Evolutionary conservation across 1,139 yeast species (phyloP), one percentile per base, ranked within the genome.

Genomic region (Keqinozyma sinolaborantium): DNA sequence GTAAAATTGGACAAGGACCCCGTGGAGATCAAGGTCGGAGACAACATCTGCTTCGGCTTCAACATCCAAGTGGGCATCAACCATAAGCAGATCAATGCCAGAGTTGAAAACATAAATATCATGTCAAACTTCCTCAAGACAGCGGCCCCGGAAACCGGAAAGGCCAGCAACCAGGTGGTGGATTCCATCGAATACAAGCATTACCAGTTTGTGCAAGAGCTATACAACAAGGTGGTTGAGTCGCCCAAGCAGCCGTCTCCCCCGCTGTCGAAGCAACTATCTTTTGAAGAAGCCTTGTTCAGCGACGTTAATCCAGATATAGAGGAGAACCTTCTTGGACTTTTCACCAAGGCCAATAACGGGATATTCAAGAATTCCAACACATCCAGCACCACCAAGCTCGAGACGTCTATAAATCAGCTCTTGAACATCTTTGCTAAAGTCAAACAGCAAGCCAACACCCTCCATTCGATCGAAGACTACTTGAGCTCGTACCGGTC

Each of bases 21-120:
- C 3, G 64, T 64, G 5, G 86, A 79, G 44, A 60, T 92, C 31
- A 70, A 77, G 37, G 70, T 80, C 24, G 92, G 87, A 11, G 98
- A 92, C 57, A 66, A 76, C 9, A 73, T 92, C 12, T 95, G 92
- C 50, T 66, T 94, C 36, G 98, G 99, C 2, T 87, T 95, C 34
- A 95, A 94, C 50, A 86, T 94, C 33, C 88, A 87, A 48, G 80
- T 83, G 28, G 88, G 83, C 59, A 73, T 67, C 42, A 83, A 83
- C 35, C 97, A 90, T 56, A 77, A 87, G 48, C 90, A 86, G 53
- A 88, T 90, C 38, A 79, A 87, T 37, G 87, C 95, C 24, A 67
- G 71, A 35, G 83, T 90, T 11, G 95, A 84, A 33, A 81, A 82
- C 39, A 76, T 85, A 28, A 72, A 79, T 29, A 69, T 80, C 21